A percentile compares a stretch with the other conserved stretches of the same genome.
These are phyloP conservation scores for Diaporthe eres DNA, from an alignment of 2,329 filamentous ascomycete species.

Conservation along the genomic window DNA sequence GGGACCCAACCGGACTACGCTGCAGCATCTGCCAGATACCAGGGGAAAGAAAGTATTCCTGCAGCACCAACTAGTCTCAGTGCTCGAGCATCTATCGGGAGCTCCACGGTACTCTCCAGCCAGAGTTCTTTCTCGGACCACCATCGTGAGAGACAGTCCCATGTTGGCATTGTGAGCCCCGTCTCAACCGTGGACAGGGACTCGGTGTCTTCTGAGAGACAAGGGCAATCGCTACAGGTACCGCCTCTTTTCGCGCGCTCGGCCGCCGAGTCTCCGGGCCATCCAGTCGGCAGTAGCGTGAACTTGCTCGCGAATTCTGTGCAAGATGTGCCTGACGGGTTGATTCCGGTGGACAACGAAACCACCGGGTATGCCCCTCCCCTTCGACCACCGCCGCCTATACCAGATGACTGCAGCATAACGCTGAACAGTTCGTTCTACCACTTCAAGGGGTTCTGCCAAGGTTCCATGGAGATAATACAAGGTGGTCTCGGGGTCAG, in stretches of 20 bases:
- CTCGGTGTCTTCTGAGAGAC: background rate
- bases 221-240: background rate
- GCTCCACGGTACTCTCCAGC: background rate
- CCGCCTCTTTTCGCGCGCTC: conserved; percentile 16
- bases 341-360: conserved; percentile 55
- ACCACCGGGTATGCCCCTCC: conserved; percentile 37
- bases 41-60: background rate
- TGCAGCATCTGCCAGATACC: background rate
- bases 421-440: conserved; percentile 64
- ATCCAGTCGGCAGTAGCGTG: background rate
- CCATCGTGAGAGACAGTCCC: conserved; percentile 17
- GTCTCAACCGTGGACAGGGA: background rate
- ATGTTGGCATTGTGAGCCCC: conserved; percentile 23
- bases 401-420: conserved; percentile 58
- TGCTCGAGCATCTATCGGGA: background rate
- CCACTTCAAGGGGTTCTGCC: conserved; percentile 68
- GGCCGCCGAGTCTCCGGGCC: background rate
- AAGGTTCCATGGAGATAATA: conserved; percentile 65
- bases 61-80: background rate
- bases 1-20: background rate
- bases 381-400: conserved; percentile 40
- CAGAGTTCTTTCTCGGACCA: conserved; percentile 26
- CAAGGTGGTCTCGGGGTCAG: conserved; percentile 65
- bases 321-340: conserved; percentile 48
- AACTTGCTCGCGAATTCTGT: conserved; percentile 15